Base-by-base conservation (phyloP, 1,284 basidiomycete species). In the Boletus holoroseus region DNA sequence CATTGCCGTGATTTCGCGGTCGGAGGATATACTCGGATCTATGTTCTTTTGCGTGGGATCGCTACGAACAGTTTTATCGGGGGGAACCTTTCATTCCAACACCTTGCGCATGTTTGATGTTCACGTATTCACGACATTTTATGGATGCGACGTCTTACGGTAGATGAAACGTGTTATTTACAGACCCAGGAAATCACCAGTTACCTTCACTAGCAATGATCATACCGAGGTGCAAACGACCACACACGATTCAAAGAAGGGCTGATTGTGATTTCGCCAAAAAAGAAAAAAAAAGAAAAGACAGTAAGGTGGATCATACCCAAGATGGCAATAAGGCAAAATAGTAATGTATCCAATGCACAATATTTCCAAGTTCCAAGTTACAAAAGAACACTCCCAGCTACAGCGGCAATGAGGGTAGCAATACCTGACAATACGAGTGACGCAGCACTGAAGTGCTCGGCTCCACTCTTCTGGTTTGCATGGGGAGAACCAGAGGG, bases 401-500 rank as follows among this genome's bases (percentile, higher is more conserved):
- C 52, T 26, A 51, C 47, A 31, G 55, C 65, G 12, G 66, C 59
- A 30, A 67, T 36, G 27, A 61, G 20, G 36, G 62, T 54, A 27
- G 54, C 53, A 6, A 66, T 36, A 30, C 68, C 58, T 7, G 61
- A 64, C 2, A 66, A 31, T 8, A 55, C 55, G 4, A 67, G 38
- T 4, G 68, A 59, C 3, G 51, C 51, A 7, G 54, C 54, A 44
- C 51, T 54, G 5, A 62, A 61, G 49, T 63, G 66, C 47, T 55
- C 54, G 32, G 68, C 64, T 7, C 65, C 58, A 39, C 62, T 68
- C 63, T 69, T 69, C 54, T 66, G 67, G 46, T 69, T 68, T 26
- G 63, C 65, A 32, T 59, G 61, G 20, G 68, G 62, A 28, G 65
- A 49, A 34, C 48, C 53, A 49, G 67, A 53, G 7, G 59, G 24